Percentiles rank a stretch among this genome's conserved stretches.
Evolutionary conservation across 495 filamentous ascomycete species (phyloP).

Genomic region (Aspergillus cristatus): DNA sequence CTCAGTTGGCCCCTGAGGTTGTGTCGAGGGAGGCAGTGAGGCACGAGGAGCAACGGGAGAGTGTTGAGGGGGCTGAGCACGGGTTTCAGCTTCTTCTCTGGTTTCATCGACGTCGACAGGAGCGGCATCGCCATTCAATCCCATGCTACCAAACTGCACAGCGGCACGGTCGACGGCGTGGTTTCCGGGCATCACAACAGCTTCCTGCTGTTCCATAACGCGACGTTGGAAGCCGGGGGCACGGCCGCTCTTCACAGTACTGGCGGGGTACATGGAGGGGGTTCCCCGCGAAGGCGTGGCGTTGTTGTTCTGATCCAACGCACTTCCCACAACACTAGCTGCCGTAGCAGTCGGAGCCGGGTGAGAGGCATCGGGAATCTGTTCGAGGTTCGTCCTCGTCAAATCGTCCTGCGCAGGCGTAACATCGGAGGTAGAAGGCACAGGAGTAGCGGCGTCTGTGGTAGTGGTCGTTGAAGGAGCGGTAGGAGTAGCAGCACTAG

Average conservation of each 20-base stretch:
- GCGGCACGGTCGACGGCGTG: slow-evolving; percentile 86
- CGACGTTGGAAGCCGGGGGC: slow-evolving; percentile 71
- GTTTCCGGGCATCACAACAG: slow-evolving; percentile 98
- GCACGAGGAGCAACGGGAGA: slow-evolving; percentile 89
- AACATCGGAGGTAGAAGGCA: slow-evolving; percentile 46
- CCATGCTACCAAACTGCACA: slow-evolving; percentile 97
- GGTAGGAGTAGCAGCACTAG: slow-evolving; percentile 17
- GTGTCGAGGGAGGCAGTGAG: slow-evolving; percentile 69
- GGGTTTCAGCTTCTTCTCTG: slow-evolving; percentile 88
- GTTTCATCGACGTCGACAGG: slow-evolving; percentile 85
- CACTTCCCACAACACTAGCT: slow-evolving; percentile 84
- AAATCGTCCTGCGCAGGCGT: slow-evolving; percentile 72
- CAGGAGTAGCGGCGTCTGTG: slow-evolving; percentile 21
- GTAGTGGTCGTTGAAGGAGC: slow-evolving; percentile 4
- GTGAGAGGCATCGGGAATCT: slow-evolving; percentile 69
- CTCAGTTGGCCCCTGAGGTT: slow-evolving; percentile 42
- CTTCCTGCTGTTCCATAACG: slow-evolving; percentile 88
- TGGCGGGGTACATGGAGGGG: slow-evolving; percentile 60
- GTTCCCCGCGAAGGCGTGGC: slow-evolving; percentile 56
- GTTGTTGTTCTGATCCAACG: slow-evolving; percentile 56
- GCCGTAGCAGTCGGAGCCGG: slow-evolving; percentile 70
- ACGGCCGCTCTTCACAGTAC: slow-evolving; percentile 63
- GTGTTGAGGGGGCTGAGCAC: slow-evolving; percentile 87
- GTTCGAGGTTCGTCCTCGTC: slow-evolving; percentile 85
- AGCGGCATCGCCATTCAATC: slow-evolving; percentile 64